Conservation (phyloP, 306 rosid genomes). For the Cyamopsis tetragonoloba region DNA sequence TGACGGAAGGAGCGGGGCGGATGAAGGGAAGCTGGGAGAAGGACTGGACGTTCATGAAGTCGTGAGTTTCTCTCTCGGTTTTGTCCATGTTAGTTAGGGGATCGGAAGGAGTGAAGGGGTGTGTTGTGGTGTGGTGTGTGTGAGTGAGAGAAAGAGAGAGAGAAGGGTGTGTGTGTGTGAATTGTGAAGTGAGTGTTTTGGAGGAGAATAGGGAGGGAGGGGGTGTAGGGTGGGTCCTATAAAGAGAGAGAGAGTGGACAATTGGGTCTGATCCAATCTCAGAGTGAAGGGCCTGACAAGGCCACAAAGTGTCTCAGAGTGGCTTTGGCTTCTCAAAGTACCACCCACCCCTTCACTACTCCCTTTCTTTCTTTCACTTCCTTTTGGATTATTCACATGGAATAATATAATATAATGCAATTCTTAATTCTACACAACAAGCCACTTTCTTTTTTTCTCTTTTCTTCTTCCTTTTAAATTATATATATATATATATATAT, state of each 20-base stretch:
- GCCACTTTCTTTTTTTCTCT: background rate
- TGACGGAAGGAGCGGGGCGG: slow-evolving; percentile 57
- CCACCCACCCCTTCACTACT: slow-evolving; percentile 46
- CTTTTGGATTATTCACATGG: slow-evolving; percentile 20
- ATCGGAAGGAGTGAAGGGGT: background rate
- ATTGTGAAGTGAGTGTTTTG: too few relatives aligned
- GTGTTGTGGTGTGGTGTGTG: background rate
- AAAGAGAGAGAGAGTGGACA: slow-evolving; percentile 44
- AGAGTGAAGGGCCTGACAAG: slow-evolving; percentile 80
- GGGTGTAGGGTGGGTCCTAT: slow-evolving; percentile 57
- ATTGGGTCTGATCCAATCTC: slow-evolving; percentile 74
- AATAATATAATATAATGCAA: too few relatives aligned
- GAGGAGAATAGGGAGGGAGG: background rate
- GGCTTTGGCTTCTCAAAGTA: slow-evolving; percentile 66
- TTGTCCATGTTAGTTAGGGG: slow-evolving; percentile 56
- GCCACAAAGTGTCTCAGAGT: slow-evolving; percentile 57
- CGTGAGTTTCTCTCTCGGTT: slow-evolving; percentile 69
- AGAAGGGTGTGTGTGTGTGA: background rate
- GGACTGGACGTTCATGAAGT: slow-evolving; percentile 92
- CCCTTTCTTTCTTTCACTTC: slow-evolving; percentile 30
- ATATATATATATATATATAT: too few relatives aligned
- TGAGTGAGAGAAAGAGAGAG: background rate
- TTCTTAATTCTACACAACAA: too few relatives aligned
- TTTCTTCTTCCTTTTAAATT: too few relatives aligned
- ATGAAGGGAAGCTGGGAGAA: slow-evolving; percentile 97